Evolutionary conservation across 2,329 filamentous ascomycete species (phyloP), one percentile per base, ranked within the genome.

Genomic region (Aaosphaeria pasadenensis): DNA sequence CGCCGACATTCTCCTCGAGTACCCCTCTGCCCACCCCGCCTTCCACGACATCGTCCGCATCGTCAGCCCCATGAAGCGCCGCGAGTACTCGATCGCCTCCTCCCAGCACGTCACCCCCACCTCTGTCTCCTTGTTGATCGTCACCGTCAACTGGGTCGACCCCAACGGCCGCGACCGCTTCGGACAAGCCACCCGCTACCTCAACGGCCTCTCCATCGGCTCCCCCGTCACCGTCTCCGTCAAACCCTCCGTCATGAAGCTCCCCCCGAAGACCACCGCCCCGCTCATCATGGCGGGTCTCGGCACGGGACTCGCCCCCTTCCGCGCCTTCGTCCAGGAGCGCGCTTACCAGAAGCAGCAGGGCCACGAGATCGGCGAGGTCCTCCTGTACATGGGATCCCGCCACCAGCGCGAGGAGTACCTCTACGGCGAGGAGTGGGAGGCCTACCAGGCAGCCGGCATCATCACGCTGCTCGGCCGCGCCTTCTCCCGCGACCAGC

Each of bases 221-320:
- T 77, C 88, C 35, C 77, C 86, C 32, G 84, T 99, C 54, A 96
- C 91, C 3, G 94, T 90, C 49, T 95, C 89, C 32, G 91, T 99
- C 70, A 99, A 99, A 78, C 90, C 94, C 0, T 96, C 91, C 28
- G 94, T 97, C 57, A 99, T 99, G 94, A 99, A 97, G 77, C 82
- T 99, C n/a, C 94, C 94, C 5, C 75, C 82, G 52, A 87, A 85
- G 69, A 86, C 91, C 59, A 94, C 89, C 35, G 89, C 92, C 42
- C 94, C 94, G 38, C 85, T 99, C 67, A 96, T 99, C 79, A 96
- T 99, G 92, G 94, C 94, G 7, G 94, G 94, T 71, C 87, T 97
- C n/a, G 94, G 94, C 55, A 99, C 94, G 0, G 94, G 94, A 67
- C 86, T 99, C 24, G 94, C 94, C 1, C 94, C 94, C n/a, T 99